Percentiles rank a stretch among this genome's conserved stretches.
phyloP scores from a whole-genome alignment of 2,329 filamentous ascomycete species.

The Trichothecium sympodiale region DNA sequence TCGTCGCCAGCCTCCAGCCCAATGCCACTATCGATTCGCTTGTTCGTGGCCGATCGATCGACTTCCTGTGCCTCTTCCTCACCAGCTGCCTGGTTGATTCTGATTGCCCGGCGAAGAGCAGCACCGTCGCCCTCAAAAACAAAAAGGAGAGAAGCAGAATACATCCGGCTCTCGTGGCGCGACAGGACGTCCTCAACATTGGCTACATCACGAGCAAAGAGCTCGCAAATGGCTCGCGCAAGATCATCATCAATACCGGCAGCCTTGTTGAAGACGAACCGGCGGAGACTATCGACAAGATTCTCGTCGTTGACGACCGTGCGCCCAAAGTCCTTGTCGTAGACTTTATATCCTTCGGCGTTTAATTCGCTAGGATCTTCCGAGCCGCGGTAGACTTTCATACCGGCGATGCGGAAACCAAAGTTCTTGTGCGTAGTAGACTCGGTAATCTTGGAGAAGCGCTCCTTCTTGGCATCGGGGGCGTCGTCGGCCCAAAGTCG shows the following conservation, averaged over 20 bases:
- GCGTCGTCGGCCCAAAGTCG: conserved; percentile 75
- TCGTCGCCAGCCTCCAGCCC: conserved; percentile 33
- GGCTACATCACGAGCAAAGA: conserved; percentile 42
- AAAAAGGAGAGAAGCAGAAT: conserved; percentile 50
- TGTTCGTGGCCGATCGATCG: conserved; percentile 17
- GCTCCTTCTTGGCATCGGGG: conserved; percentile 43
- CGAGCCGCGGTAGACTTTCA: conserved; percentile 51
- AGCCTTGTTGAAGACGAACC: conserved; percentile 45
- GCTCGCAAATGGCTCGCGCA: conserved; percentile 41
- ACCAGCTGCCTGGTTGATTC: conserved; percentile 44
- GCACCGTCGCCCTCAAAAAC: conserved; percentile 53
- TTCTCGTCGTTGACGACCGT: conserved; percentile 40
- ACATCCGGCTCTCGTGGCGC: conserved; percentile 50
- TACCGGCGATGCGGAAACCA: conserved; percentile 54
- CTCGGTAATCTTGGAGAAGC: conserved; percentile 47
- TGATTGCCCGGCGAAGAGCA: conserved; percentile 38
- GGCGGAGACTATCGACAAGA: conserved; percentile 40
- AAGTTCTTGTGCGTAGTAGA: conserved; percentile 49
- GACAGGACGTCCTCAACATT: conserved; percentile 42
- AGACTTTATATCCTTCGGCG: conserved; percentile 45
- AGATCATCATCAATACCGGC: conserved; percentile 50
- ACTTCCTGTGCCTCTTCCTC: conserved; percentile 25
- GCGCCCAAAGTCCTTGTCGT: conserved; percentile 53
- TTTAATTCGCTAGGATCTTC: conserved; percentile 39
- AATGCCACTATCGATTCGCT: conserved; percentile 46